These are phyloP conservation scores for Trichoderma koningii DNA, from an alignment of 2,329 filamentous ascomycete genomes.

Conservation along the genomic window DNA sequence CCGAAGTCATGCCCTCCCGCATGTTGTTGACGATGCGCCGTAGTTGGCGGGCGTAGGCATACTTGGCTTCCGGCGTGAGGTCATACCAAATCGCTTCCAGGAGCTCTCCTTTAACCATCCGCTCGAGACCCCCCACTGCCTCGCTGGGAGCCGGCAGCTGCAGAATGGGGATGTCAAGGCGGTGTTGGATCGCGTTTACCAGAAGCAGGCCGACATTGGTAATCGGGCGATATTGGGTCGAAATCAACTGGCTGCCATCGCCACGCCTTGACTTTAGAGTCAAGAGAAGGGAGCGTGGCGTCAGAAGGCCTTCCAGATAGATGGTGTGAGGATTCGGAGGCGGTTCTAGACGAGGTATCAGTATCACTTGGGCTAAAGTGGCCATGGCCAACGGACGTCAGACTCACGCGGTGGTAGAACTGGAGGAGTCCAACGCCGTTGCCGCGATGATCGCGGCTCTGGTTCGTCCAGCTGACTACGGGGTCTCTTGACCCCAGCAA, in stretches of 20 bases:
- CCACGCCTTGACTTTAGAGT: constrained; percentile 23
- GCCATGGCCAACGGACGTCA: not conserved
- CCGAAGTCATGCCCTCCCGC: constrained; percentile 23
- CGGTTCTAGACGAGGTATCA: constrained; percentile 24
- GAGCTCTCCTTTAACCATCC: constrained; percentile 32
- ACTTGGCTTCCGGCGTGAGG: constrained; percentile 33
- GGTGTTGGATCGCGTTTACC: constrained; percentile 19
- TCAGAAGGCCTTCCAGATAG: constrained; percentile 29
- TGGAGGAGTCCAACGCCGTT: not conserved
- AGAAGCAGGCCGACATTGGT: constrained; percentile 30
- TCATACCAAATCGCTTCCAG: constrained; percentile 37
- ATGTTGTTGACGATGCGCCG: constrained; percentile 35
- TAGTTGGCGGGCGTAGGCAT: constrained; percentile 34
- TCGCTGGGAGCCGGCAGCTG: constrained; percentile 24
- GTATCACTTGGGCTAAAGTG: not conserved
- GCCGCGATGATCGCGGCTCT: not conserved
- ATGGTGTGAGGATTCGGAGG: constrained; percentile 21
- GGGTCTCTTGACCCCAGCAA: constrained; percentile 12
- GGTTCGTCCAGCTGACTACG: constrained; percentile 2
- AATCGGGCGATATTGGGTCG: constrained; percentile 17
- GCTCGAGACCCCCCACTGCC: constrained; percentile 3
- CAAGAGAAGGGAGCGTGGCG: constrained; percentile 26
- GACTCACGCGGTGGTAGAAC: constrained; percentile 5
- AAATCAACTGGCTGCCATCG: not conserved
- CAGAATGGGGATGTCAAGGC: constrained; percentile 28